A percentile compares a stretch with the other conserved stretches of the same genome.
Evolutionary conservation across 306 rosid genomes (phyloP).

Genomic region (Abrus pulchellus): DNA sequence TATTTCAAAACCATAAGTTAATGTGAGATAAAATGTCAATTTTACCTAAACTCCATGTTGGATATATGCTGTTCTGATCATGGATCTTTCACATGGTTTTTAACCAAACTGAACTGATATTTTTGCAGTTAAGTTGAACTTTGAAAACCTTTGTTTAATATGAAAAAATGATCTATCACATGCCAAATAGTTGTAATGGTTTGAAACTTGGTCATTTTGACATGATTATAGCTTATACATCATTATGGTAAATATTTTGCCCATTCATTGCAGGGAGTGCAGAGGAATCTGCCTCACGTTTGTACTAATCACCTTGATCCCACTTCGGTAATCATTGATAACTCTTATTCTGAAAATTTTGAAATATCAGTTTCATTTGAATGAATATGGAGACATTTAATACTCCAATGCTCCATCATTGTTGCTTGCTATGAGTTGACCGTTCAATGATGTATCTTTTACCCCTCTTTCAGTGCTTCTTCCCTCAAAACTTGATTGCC

Average conservation of each 20-base stretch:
- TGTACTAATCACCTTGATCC: slow-evolving; percentile 84
- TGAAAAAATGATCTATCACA: slow-evolving; percentile 15
- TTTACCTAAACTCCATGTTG: slow-evolving; percentile 17
- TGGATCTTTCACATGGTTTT: slow-evolving; percentile 11
- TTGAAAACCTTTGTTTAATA: slow-evolving; percentile 9
- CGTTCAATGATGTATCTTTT: slow-evolving; percentile 4
- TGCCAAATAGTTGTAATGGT: slow-evolving; percentile 4
- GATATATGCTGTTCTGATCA: slow-evolving; percentile 16
- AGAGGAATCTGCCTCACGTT: slow-evolving; percentile 62
- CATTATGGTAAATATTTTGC: slow-evolving; percentile 24
- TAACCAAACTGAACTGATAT: slow-evolving; percentile 19
- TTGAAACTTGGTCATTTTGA: slow-evolving; percentile 40
- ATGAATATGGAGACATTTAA: slow-evolving; percentile 23
- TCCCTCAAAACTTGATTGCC: slow-evolving; percentile 85
- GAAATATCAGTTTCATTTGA: slow-evolving; percentile 42
- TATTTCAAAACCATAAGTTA: slow-evolving; percentile 6
- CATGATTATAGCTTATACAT: slow-evolving; percentile 17
- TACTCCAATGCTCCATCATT: slow-evolving; percentile 29
- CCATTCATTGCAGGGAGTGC: slow-evolving; percentile 65
- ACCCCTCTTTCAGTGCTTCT: slow-evolving; percentile 77
- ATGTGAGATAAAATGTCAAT: slow-evolving; percentile 33
- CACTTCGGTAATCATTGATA: slow-evolving; percentile 71
- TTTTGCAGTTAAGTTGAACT: slow-evolving; percentile 29
- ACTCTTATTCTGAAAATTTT: slow-evolving; percentile 20
- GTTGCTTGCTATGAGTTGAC: slow-evolving; percentile 39